Percentiles rank a stretch among this genome's conserved stretches.
Evolutionary conservation across 2,329 filamentous ascomycete species (phyloP).

Genomic region (Aspergillus cejpii): DNA sequence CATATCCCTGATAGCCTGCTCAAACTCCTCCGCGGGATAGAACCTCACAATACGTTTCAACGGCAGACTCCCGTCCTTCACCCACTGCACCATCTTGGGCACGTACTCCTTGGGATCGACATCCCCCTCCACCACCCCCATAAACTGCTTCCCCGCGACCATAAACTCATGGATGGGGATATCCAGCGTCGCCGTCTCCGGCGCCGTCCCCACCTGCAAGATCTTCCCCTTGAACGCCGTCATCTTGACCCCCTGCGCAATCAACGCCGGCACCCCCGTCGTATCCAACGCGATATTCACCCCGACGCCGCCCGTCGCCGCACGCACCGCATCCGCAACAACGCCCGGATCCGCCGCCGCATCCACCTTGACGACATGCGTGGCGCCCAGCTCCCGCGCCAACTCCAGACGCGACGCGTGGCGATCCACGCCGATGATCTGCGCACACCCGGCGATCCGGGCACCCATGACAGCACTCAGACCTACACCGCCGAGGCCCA

Average conservation of each 20-base stretch:
- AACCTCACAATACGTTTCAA: slow-evolving; percentile 43
- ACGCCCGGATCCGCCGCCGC: slow-evolving; percentile 17
- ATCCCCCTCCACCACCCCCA: slow-evolving; percentile 46
- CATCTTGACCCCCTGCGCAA: slow-evolving; percentile 40
- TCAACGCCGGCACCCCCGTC: slow-evolving; percentile 41
- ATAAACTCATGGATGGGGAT: slow-evolving; percentile 44
- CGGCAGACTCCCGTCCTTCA: slow-evolving; percentile 43
- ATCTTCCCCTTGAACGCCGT: slow-evolving; percentile 44
- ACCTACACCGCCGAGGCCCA: slow-evolving; percentile 45
- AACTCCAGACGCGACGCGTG: slow-evolving; percentile 33
- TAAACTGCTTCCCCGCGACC: slow-evolving; percentile 44
- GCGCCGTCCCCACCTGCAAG: slow-evolving; percentile 47
- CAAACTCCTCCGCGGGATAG: slow-evolving; percentile 34
- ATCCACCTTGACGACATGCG: slow-evolving; percentile 31
- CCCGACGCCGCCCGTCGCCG: slow-evolving; percentile 35
- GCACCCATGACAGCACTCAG: slow-evolving; percentile 46
- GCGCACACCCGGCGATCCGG: slow-evolving; percentile 37
- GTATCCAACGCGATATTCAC: slow-evolving; percentile 47
- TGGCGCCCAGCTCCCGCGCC: slow-evolving; percentile 39
- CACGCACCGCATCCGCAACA: slow-evolving; percentile 33
- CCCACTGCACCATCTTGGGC: slow-evolving; percentile 47
- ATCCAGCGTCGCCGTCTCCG: slow-evolving; percentile 39
- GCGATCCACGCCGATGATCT: slow-evolving; percentile 41
- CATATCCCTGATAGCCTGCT: slow-evolving; percentile 23
- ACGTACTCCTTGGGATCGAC: slow-evolving; percentile 37